Evolutionary conservation across 2,329 filamentous ascomycete genomes (phyloP).

Genomic region (Aspergillus amoenus): DNA sequence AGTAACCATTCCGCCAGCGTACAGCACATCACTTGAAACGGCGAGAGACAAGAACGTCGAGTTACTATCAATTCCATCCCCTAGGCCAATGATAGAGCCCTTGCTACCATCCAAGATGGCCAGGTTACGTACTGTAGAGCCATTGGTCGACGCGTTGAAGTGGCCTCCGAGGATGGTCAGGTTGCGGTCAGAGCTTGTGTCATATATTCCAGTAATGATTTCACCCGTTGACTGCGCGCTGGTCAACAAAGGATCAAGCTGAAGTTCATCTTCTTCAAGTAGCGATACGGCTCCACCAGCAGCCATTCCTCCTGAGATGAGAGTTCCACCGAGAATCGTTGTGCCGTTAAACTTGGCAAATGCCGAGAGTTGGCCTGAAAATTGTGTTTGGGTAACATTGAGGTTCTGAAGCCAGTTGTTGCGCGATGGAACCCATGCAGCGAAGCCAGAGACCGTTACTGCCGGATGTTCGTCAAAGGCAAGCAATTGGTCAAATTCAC

Average conservation of each 20-base stretch:
- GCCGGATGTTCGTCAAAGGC: constrained; percentile 63
- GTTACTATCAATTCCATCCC: constrained; percentile 61
- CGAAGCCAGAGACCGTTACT: constrained; percentile 70
- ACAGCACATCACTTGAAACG: constrained; percentile 67
- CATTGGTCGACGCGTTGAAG: constrained; percentile 70
- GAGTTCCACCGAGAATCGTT: constrained; percentile 76
- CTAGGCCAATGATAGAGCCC: constrained; percentile 67
- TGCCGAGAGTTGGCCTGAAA: constrained; percentile 72
- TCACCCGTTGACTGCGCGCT: constrained; percentile 34
- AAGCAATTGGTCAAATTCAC: constrained; percentile 72
- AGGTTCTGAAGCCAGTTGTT: constrained; percentile 88
- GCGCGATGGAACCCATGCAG: constrained; percentile 84
- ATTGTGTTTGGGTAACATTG: constrained; percentile 60
- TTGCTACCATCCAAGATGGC: constrained; percentile 77
- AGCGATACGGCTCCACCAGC: constrained; percentile 73
- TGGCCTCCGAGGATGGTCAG: constrained; percentile 86
- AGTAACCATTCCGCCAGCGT: constrained; percentile 76
- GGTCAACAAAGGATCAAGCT: constrained; percentile 47
- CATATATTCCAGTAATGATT: constrained; percentile 75
- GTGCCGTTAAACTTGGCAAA: constrained; percentile 59
- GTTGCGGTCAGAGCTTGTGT: constrained; percentile 68
- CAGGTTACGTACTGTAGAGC: constrained; percentile 73
- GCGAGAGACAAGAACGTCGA: constrained; percentile 75
- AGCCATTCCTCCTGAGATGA: constrained; percentile 72
- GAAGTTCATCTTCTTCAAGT: constrained; percentile 38